A percentile compares a stretch with the other conserved stretches of the same genome.
These are phyloP conservation scores for Sugiyamaella chiloensis DNA, from an alignment of 805 yeast genomes.

Conservation along the genomic window DNA sequence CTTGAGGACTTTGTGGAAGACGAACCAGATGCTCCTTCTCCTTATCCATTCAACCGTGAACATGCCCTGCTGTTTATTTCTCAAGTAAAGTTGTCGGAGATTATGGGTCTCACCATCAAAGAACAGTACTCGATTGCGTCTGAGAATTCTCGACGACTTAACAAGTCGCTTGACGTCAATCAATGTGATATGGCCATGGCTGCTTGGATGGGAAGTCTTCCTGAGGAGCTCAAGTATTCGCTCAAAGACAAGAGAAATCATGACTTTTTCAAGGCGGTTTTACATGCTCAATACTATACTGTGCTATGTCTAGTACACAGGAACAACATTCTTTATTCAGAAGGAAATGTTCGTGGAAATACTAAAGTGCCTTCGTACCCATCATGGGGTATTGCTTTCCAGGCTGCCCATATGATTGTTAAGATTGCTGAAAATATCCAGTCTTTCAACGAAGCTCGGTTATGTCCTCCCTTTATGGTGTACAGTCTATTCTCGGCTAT, in stretches of 20 bases:
- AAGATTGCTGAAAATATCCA: conserved; percentile 55
- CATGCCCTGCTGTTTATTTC: conserved; percentile 61
- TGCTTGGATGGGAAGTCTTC: conserved; percentile 67
- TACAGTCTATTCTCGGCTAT: conserved; percentile 62
- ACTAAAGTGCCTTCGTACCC: conserved; percentile 42
- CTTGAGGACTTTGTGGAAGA: conserved; percentile 62
- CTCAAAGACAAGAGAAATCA: conserved; percentile 53
- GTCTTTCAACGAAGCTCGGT: conserved; percentile 47
- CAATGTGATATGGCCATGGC: conserved; percentile 77
- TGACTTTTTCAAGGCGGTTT: conserved; percentile 53
- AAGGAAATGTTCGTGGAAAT: conserved; percentile 8
- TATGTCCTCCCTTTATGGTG: conserved; percentile 57
- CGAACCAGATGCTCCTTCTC: conserved; percentile 38
- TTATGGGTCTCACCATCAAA: conserved; percentile 63
- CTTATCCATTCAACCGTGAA: conserved; percentile 44
- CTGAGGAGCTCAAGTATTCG: conserved; percentile 59
- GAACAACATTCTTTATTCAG: conserved; percentile 50
- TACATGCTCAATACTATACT: conserved; percentile 69
- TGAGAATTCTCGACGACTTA: conserved; percentile 43
- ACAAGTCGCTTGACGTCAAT: conserved; percentile 48
- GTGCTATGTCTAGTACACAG: conserved; percentile 69
- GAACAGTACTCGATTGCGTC: conserved; percentile 72
- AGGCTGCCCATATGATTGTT: conserved; percentile 74
- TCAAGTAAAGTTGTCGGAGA: conserved; percentile 62
- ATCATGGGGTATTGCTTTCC: conserved; percentile 79